Conservation (phyloP, 2,329 filamentous ascomycete genomes). For the Mollisiaceae sp. region DNA sequence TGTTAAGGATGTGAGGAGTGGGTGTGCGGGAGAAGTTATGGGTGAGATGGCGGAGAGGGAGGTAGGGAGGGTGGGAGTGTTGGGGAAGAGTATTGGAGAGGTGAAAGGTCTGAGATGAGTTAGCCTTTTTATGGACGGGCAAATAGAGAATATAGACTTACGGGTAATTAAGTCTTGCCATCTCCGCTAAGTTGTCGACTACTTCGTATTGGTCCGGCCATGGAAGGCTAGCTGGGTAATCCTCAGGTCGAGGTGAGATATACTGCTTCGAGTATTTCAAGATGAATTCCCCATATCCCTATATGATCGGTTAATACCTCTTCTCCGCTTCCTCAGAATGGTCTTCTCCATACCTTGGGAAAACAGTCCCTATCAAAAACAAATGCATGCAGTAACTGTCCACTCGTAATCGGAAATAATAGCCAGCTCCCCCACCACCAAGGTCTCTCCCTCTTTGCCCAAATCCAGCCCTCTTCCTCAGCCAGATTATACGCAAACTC, state of each 20-base stretch:
- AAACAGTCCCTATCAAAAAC: conserved; percentile 79
- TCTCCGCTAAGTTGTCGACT: conserved; percentile 79
- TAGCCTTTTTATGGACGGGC: no score
- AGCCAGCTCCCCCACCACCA: conserved; percentile 89
- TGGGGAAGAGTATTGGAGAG: conserved; percentile 86
- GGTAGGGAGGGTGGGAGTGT: conserved; percentile 67
- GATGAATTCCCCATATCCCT: conserved; percentile 67
- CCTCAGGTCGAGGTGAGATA: conserved; percentile 72
- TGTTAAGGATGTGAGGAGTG: conserved; percentile 81
- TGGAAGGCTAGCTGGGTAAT: conserved; percentile 66
- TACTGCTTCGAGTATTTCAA: conserved; percentile 76
- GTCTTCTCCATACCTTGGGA: conserved; percentile 55
- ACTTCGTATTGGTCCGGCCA: conserved; percentile 82
- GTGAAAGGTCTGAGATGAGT: conserved; percentile 69
- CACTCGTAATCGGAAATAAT: conserved; percentile 76
- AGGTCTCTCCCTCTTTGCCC: conserved; percentile 65
- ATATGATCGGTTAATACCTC: conserved; percentile 18
- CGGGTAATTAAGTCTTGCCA: conserved; percentile 85
- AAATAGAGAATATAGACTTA: no score
- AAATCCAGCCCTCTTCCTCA: conserved; percentile 73
- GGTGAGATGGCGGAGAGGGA: conserved; percentile 73
- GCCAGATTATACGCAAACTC: conserved; percentile 88
- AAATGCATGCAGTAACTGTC: conserved; percentile 76
- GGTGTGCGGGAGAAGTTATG: conserved; percentile 83
- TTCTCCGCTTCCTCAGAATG: not conserved